phyloP scores from a whole-genome alignment of 495 filamentous ascomycete species.

The Zalerion maritima region DNA sequence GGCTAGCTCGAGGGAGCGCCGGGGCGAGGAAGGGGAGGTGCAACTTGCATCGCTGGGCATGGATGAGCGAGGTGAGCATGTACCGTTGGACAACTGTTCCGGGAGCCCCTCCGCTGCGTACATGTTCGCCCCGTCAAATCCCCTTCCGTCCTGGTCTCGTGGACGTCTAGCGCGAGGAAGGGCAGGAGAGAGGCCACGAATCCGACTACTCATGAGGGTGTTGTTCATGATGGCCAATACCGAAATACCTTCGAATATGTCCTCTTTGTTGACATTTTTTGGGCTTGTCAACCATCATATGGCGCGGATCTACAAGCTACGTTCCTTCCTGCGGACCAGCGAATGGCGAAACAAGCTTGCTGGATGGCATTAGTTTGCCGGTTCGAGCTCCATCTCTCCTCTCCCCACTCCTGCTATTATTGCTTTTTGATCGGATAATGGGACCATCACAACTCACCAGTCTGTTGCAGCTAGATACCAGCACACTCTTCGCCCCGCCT shows the following conservation, averaged over 20 bases:
- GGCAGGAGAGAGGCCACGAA: too few species aligned
- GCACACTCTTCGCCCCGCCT: slow-evolving; percentile 28
- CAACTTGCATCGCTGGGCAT: slow-evolving; percentile 26
- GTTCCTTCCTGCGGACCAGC: slow-evolving; percentile 18
- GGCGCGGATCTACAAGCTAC: slow-evolving; percentile 20
- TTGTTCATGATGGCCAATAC: too few species aligned
- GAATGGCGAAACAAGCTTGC: slow-evolving; percentile 18
- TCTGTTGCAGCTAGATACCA: slow-evolving; percentile 30
- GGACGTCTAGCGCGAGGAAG: background rate
- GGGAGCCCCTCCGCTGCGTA: slow-evolving; percentile 11
- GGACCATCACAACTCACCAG: slow-evolving; percentile 20
- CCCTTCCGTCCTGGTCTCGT: too few species aligned
- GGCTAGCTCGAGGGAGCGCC: slow-evolving; percentile 10
- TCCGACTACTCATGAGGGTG: too few species aligned
- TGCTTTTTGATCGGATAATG: too few species aligned
- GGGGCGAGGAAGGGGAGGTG: slow-evolving; percentile 24
- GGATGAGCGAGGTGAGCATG: slow-evolving; percentile 18
- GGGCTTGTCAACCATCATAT: slow-evolving; percentile 28
- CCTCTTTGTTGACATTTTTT: slow-evolving; percentile 27
- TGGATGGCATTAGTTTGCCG: slow-evolving; percentile 2
- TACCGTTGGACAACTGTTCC: slow-evolving; percentile 20
- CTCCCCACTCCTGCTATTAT: too few species aligned
- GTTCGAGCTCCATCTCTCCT: too few species aligned
- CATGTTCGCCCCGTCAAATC: too few species aligned
- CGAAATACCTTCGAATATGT: slow-evolving; percentile 22